Evolutionary conservation across 225 moss, liverwort and hornwort species (phyloP), one percentile per base, ranked within the genome.

Genomic region (Climacium dendroides): DNA sequence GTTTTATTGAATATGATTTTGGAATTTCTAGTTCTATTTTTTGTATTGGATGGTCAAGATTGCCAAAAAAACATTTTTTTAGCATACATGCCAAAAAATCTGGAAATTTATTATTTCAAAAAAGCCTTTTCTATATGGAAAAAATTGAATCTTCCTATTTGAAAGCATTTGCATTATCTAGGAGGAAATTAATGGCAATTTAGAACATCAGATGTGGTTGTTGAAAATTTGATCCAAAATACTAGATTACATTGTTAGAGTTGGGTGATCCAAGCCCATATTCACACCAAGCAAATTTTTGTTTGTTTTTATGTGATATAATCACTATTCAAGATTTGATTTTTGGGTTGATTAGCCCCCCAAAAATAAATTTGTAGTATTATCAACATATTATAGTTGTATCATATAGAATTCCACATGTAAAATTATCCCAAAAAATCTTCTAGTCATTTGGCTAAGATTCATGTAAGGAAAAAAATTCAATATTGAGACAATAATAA

Each of bases 21-120:
- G 9, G 2, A 24, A 4, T 25, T 24, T 3, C 14, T 24, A 39
- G 6, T 39, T 39, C 39, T 39, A 13, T 11, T 39, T 69, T n/a
- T 0, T 24, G 2, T 39, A 4, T 1, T 7, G 0, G 24, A 69
- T 37, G 23, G 23, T 67, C 0, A 23, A 0, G 13, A 67, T 67
- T 0, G 1, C 4, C 1, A 13, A 37, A 35, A 35, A 39, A 1
- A n/a, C n/a, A n/a, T n/a, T n/a, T 0, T 19, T 67, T 37, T 13
- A 24, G 39, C 4, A 23, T 39, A 24, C 4, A 23, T 6, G 1
- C 14, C 13, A 10, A 7, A 39, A 11, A 7, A 1, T 23, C 23
- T 23, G 1, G 13, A 8, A 39, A 7, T 39, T 39, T 23, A 14
- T 14, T 24, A 37, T 37, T 67, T 22, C 2, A 35, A 34, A 34